A percentile compares a stretch with the other conserved stretches of the same genome.
Conservation (phyloP, 1,284 basidiomycete genomes). For the Mycena citricolor region DNA sequence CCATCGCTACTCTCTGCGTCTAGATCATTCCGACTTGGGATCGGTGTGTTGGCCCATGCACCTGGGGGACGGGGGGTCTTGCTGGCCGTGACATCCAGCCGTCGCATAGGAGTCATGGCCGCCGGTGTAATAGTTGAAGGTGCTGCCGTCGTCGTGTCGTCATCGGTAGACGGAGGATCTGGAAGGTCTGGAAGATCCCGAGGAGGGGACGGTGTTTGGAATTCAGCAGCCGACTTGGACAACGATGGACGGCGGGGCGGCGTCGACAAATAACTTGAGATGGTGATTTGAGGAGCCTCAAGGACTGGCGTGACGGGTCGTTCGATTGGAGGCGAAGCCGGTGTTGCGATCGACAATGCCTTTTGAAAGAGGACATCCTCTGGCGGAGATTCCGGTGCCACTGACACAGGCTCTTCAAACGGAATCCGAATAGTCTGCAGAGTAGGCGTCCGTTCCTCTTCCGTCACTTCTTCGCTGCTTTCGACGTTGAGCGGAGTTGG, state of each 20-base stretch:
- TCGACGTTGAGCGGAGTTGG: slow-evolving; percentile 10
- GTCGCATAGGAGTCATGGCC: slow-evolving; percentile 8
- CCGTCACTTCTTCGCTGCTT: slow-evolving; percentile 4
- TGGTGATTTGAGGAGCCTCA: slow-evolving; percentile 21
- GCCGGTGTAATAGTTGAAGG: too few species aligned
- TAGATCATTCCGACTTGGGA: slow-evolving; percentile 29
- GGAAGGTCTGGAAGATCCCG: slow-evolving; percentile 57
- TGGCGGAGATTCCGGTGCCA: slow-evolving; percentile 3
- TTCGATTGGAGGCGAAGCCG: slow-evolving; percentile 29
- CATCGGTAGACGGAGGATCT: slow-evolving; percentile 51
- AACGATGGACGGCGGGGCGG: slow-evolving; percentile 50
- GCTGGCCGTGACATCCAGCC: slow-evolving; percentile 33
- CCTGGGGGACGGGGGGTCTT: slow-evolving; percentile 73
- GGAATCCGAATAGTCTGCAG: slow-evolving; percentile 1
- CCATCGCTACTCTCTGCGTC: slow-evolving; percentile 24
- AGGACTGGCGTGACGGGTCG: slow-evolving; percentile 25
- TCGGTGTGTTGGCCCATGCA: slow-evolving; percentile 64
- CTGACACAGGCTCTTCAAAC: neutral
- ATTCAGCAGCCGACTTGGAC: slow-evolving; percentile 44
- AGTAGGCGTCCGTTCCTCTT: slow-evolving; percentile 13
- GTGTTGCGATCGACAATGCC: slow-evolving; percentile 22
- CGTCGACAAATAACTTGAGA: slow-evolving; percentile 37
- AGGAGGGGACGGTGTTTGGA: slow-evolving; percentile 63
- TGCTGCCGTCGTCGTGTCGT: slow-evolving; percentile 34
- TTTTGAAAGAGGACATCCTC: slow-evolving; percentile 25